Base-by-base conservation (phyloP, 495 filamentous ascomycete genomes). In the Elasticomyces elasticus region DNA sequence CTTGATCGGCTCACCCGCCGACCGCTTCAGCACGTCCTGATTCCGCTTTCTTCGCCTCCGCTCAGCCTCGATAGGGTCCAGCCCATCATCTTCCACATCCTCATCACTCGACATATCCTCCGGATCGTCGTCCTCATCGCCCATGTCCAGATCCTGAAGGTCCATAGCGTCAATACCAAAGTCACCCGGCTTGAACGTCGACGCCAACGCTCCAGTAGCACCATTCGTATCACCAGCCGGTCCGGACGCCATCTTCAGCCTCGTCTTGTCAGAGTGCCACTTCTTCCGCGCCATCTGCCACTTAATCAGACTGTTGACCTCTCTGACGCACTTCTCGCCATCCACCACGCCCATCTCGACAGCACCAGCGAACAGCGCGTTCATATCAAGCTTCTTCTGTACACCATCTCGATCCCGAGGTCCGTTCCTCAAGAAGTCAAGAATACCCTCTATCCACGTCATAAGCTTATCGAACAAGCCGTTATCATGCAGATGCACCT, bases 401-500 rank as follows among this genome's bases (percentile, higher is more conserved):
- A 22, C 48, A 10, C 33, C 48, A 2, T 24, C 33, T 13, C 79
- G 79, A 49, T 83, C 85, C 26, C 72, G 68, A 1, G 92, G 94
- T 0, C 92, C 92, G 37, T 87, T 79, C 42, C 92, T 80, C 30
- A 98, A 72, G 72, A 96, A 98, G 38, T 89, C 85, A 13, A 98
- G 81, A 51, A 98, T 96, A n/a, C 84, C 84, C 69, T 98, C 94
- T 35, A 96, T 80, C 94, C 94, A 97, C 9, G 82, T 79, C 92
- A 98, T 98, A 17, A 98, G 74, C 61, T 89, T 85, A 24, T 88
- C 87, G 65, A 98, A 98, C 2, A 98, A 79, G 5, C 92, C 92
- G 61, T 98, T 90, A 66, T 98, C 92, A 66, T 98, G 92, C n/a
- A 86, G 80, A 66, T 98, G 92, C 0, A 97, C 92, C 69, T 98